phyloP scores from a whole-genome alignment of 2,329 filamentous ascomycete genomes.

The Zymoseptoria crescenta region DNA sequence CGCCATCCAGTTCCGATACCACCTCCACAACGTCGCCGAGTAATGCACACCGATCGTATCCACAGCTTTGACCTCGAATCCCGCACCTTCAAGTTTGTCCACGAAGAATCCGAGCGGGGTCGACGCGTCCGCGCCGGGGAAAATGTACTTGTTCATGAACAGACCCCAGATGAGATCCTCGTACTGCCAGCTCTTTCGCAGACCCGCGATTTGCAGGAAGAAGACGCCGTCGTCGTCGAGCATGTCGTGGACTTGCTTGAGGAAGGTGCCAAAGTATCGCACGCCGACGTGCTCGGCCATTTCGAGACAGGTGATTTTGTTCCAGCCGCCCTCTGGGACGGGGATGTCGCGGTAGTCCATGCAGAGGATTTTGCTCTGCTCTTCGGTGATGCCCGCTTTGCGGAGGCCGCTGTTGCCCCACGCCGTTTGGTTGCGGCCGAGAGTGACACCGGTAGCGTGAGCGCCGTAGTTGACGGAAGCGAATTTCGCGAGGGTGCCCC shows the following conservation, averaged over 20 bases:
- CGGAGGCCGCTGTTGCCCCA: conserved; percentile 91
- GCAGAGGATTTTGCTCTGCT: conserved; percentile 87
- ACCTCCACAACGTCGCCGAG: conserved; percentile 91
- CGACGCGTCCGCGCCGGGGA: conserved; percentile 92
- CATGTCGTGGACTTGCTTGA: conserved; percentile 86
- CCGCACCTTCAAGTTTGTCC: conserved; percentile 74
- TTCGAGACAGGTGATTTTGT: conserved; percentile 95
- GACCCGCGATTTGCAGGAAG: conserved; percentile 90
- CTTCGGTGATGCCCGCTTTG: conserved; percentile 71
- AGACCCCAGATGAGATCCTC: conserved; percentile 97
- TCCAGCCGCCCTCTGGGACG: conserved; percentile 64
- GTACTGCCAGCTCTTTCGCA: conserved; percentile 94
- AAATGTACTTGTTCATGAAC: conserved; percentile 99
- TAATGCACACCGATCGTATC: conserved; percentile 97
- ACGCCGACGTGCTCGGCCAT: conserved; percentile 99
- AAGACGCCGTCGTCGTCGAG: conserved; percentile 92
- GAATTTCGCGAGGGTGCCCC: conserved; percentile 92
- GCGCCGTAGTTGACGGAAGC: conserved; percentile 88
- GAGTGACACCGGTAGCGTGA: conserved; percentile 78
- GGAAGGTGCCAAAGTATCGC: conserved; percentile 72
- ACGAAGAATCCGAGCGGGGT: conserved; percentile 86
- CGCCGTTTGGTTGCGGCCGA: conserved; percentile 90
- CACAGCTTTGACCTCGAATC: conserved; percentile 83
- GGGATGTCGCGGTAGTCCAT: conserved; percentile 96
- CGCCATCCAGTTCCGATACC: conserved; percentile 97